Conservation (phyloP, 1,139 yeast species). For the Kurtzmaniella quercitrusa region DNA sequence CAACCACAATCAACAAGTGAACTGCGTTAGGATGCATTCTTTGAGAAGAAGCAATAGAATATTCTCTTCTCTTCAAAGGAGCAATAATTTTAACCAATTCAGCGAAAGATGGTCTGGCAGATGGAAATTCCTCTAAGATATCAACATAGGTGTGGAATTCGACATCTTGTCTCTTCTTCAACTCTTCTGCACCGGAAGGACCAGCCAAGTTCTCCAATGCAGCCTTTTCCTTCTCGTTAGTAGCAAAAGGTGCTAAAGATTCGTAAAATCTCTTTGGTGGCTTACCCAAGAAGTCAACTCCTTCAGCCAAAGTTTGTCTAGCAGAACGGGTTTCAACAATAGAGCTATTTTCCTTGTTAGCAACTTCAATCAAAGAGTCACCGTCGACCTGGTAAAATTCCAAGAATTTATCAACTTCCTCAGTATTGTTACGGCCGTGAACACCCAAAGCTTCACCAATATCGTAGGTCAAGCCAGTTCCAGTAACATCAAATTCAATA, state of each 20-base stretch:
- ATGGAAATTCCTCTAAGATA: slow-evolving; percentile 71
- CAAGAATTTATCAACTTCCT: slow-evolving; percentile 66
- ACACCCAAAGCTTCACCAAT: slow-evolving; percentile 97
- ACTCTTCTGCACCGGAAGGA: slow-evolving; percentile 80
- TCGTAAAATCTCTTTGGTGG: slow-evolving; percentile 96
- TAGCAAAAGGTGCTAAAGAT: slow-evolving; percentile 68
- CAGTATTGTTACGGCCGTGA: slow-evolving; percentile 79
- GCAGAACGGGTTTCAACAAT: slow-evolving; percentile 72
- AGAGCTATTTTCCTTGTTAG: slow-evolving; percentile 61
- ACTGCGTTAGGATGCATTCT: slow-evolving; percentile 87
- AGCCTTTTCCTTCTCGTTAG: slow-evolving; percentile 63
- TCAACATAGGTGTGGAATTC: slow-evolving; percentile 82
- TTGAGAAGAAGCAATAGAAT: slow-evolving; percentile 98
- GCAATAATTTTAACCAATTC: slow-evolving; percentile 72
- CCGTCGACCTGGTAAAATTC: slow-evolving; percentile 67
- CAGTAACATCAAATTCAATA: slow-evolving; percentile 86
- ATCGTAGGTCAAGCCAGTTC: slow-evolving; percentile 86
- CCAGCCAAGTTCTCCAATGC: slow-evolving; percentile 62
- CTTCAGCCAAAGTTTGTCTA: slow-evolving; percentile 74
- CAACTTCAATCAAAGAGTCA: slow-evolving; percentile 63
- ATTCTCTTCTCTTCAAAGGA: slow-evolving; percentile 94
- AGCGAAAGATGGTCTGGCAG: slow-evolving; percentile 76
- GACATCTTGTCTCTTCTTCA: slow-evolving; percentile 82
- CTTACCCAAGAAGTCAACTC: slow-evolving; percentile 85
- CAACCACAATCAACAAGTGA: slow-evolving; percentile 89